Conservation (phyloP, 768 basidiomycete genomes). For the Suillus spraguei region DNA sequence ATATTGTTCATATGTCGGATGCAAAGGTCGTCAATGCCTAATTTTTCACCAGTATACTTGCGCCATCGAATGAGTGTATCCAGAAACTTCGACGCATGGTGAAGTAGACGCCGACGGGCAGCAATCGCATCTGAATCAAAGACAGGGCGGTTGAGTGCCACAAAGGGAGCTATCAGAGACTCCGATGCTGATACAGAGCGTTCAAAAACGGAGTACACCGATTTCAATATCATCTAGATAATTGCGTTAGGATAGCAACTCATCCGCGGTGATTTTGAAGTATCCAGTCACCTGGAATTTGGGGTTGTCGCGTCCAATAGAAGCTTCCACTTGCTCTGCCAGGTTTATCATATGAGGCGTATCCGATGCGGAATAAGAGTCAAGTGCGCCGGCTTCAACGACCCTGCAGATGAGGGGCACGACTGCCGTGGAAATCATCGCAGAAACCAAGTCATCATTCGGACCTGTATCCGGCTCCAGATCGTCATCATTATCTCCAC, state of each 20-base stretch:
- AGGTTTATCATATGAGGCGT: conserved; percentile 70
- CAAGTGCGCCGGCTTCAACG: conserved; percentile 78
- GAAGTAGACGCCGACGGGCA: conserved; percentile 70
- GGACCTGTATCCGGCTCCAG: conserved; percentile 69
- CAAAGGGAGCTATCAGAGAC: conserved; percentile 50
- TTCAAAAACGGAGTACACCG: conserved; percentile 55
- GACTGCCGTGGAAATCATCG: conserved; percentile 84
- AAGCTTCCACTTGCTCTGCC: conserved; percentile 78
- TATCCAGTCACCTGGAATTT: conserved; percentile 61
- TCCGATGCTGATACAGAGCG: conserved; percentile 55
- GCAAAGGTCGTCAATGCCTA: conserved; percentile 56
- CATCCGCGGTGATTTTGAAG: conserved; percentile 1
- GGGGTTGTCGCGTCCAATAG: conserved; percentile 60
- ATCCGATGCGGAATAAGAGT: conserved; percentile 74
- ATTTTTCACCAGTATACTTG: conserved; percentile 65
- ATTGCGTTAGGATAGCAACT: conserved; percentile 16
- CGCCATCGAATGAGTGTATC: conserved; percentile 76
- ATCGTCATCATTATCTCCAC: conserved; percentile 44
- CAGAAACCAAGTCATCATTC: conserved; percentile 85
- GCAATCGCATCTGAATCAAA: conserved; percentile 81
- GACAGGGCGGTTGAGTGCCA: conserved; percentile 41
- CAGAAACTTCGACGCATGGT: conserved; percentile 70
- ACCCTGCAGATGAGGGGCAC: conserved; percentile 74
- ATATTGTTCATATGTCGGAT: conserved; percentile 57
- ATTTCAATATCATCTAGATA: conserved; percentile 57